Conservation (phyloP, 2,329 filamentous ascomycete species). For the Colletotrichum sp. region DNA sequence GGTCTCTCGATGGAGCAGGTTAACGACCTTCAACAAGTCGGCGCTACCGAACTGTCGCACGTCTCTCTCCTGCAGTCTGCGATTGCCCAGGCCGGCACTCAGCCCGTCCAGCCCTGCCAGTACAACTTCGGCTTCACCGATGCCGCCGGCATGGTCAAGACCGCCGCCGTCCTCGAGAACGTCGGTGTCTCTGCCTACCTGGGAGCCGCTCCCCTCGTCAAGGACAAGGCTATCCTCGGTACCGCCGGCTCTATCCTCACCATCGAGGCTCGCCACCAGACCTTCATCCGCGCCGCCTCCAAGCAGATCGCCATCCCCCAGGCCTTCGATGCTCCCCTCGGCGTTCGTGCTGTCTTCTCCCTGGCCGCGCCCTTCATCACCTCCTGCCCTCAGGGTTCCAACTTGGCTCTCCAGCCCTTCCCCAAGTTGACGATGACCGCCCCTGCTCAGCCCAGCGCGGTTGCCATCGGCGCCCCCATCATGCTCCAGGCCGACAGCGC, state of each 20-base stretch:
- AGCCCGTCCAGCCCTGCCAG: constrained; percentile 71
- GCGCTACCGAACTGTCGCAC: constrained; percentile 43
- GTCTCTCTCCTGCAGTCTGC: constrained; percentile 63
- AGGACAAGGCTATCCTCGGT: constrained; percentile 62
- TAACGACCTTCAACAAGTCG: constrained; percentile 38
- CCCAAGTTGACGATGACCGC: constrained; percentile 55
- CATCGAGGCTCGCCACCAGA: constrained; percentile 76
- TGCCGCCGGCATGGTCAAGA: constrained; percentile 70
- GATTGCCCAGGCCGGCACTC: constrained; percentile 65
- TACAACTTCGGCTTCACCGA: constrained; percentile 76
- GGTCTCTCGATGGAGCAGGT: constrained; percentile 62
- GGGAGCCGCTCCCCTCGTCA: constrained; percentile 71
- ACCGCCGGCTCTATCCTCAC: constrained; percentile 75
- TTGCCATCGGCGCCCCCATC: constrained; percentile 45
- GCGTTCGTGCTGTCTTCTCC: constrained; percentile 73
- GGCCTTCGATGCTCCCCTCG: constrained; percentile 73
- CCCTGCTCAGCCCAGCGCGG: constrained; percentile 49
- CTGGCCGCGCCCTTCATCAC: constrained; percentile 76
- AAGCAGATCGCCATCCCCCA: constrained; percentile 66
- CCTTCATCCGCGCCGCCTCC: constrained; percentile 68
- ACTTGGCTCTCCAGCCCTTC: constrained; percentile 68
- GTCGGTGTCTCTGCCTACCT: constrained; percentile 78
- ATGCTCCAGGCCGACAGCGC: constrained; percentile 56
- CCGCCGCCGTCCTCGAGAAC: constrained; percentile 73
- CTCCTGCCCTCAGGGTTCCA: constrained; percentile 70